Evolutionary conservation across 192 early-diverging fungal species (phyloP).

Genomic region (Coemansia erecta): DNA sequence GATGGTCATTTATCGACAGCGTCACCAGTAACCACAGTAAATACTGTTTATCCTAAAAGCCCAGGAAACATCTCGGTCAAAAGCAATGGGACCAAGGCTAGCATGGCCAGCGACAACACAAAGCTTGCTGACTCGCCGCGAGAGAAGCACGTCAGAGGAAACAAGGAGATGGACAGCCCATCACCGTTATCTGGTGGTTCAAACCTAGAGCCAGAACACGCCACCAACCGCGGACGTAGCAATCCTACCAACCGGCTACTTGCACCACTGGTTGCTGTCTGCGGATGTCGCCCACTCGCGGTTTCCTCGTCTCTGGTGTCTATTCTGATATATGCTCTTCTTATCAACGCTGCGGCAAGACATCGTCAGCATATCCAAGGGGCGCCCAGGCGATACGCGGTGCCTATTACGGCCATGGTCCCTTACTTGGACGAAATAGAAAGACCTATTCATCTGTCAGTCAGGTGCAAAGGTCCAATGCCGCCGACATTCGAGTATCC

Average conservation of each 20-base stretch:
- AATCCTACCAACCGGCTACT: no score
- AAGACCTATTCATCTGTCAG: slow-evolving; percentile 7
- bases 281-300: background rate
- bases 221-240: no score
- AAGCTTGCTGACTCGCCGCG: background rate
- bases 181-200: background rate
- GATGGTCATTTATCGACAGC: background rate
- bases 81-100: background rate
- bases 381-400: background rate
- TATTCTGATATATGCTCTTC: background rate
- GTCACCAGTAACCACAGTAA: background rate
- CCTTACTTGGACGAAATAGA: background rate
- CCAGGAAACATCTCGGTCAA: slow-evolving; percentile 6
- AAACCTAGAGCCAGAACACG: no score
- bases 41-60: background rate
- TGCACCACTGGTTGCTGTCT: background rate
- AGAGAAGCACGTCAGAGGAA: background rate
- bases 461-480: slow-evolving; percentile 22
- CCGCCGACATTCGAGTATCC: background rate
- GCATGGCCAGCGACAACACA: background rate
- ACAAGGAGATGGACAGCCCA: background rate
- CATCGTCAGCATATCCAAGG: background rate
- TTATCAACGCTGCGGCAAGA: background rate
- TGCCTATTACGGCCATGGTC: background rate
- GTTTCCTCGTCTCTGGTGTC: background rate